Conservation (phyloP, 2,329 filamentous ascomycete species). For the Aspergillus caelatus region DNA sequence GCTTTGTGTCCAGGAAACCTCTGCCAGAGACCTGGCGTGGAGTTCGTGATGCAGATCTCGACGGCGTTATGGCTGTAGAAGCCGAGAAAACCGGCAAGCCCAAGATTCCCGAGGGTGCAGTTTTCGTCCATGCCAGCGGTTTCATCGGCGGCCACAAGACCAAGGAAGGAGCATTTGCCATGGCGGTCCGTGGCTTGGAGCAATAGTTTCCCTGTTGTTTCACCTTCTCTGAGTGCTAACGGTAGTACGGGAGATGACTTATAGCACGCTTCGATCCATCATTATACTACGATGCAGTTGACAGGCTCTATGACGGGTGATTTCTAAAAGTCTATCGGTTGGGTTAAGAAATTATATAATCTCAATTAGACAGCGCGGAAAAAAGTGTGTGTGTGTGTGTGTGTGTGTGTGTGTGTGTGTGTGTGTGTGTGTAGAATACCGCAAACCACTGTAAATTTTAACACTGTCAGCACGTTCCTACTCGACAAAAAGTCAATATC, state of each 20-base stretch:
- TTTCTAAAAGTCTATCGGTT: neutral
- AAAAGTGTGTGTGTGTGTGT: too few relatives aligned
- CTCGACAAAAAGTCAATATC: neutral
- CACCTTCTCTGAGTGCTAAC: neutral
- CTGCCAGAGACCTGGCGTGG: constrained; percentile 92
- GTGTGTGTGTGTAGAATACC: neutral
- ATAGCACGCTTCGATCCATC: neutral
- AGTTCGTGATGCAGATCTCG: constrained; percentile 81
- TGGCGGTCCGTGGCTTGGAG: constrained; percentile 62
- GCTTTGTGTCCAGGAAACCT: constrained; percentile 89
- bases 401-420: neutral
- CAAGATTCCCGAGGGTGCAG: constrained; percentile 59
- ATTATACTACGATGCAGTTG: neutral
- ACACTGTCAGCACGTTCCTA: neutral
- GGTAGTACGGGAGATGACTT: neutral
- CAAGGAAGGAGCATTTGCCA: constrained; percentile 81
- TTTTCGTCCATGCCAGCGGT: constrained; percentile 92
- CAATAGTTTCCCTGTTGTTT: constrained; percentile 12
- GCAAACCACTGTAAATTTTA: neutral
- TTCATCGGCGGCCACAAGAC: constrained; percentile 97
- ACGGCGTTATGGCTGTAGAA: constrained; percentile 54
- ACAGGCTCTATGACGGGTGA: neutral
- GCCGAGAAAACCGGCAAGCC: constrained; percentile 41
- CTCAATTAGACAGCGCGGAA: neutral
- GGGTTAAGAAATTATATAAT: neutral